phyloP scores from a whole-genome alignment of 257 asterid species.

The Sherardia arvensis region DNA sequence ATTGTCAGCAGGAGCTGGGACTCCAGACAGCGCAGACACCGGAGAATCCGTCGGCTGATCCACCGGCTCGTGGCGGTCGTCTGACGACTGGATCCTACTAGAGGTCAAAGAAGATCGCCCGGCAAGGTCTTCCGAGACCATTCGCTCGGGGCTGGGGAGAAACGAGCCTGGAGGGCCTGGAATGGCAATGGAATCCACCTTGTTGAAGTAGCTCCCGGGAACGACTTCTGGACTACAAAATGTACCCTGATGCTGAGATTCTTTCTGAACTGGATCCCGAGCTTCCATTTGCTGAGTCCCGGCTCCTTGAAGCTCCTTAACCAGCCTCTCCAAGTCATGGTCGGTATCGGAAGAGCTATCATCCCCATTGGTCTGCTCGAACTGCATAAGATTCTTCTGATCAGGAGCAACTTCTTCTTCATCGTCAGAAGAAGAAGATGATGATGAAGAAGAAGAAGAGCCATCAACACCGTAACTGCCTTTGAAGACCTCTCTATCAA shows the following conservation, averaged over 20 bases:
- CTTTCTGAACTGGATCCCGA: conserved; percentile 33
- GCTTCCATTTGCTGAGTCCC: conserved; percentile 20
- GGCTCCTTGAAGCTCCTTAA: conserved; percentile 22
- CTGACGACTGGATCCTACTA: conserved; percentile 68
- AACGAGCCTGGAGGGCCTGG: conserved; percentile 97
- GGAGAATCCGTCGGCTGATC: conserved; percentile 73
- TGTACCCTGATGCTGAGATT: conserved; percentile 29
- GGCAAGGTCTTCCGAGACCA: conserved; percentile 66
- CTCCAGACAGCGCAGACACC: conserved; percentile 46
- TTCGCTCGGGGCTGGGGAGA: conserved; percentile 82
- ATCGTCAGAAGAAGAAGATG: conserved; percentile 13
- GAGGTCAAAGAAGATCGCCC: conserved; percentile 72
- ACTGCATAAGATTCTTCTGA: conserved; percentile 27
- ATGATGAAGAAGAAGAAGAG: too few species aligned
- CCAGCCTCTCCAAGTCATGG: conserved; percentile 21
- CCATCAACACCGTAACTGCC: conserved; percentile 24
- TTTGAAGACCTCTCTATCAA: conserved; percentile 24
- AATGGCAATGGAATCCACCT: conserved; percentile 60
- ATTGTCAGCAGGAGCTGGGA: conserved; percentile 24
- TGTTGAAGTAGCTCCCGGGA: conserved; percentile 21
- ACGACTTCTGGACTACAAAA: conserved; percentile 25
- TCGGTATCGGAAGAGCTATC: conserved; percentile 24
- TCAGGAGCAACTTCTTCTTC: conserved; percentile 13
- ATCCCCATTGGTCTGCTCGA: conserved; percentile 28
- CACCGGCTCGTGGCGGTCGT: conserved; percentile 48